Evolutionary conservation across 2,329 filamentous ascomycete genomes (phyloP).

Genomic region (Colletotrichum camelliae): DNA sequence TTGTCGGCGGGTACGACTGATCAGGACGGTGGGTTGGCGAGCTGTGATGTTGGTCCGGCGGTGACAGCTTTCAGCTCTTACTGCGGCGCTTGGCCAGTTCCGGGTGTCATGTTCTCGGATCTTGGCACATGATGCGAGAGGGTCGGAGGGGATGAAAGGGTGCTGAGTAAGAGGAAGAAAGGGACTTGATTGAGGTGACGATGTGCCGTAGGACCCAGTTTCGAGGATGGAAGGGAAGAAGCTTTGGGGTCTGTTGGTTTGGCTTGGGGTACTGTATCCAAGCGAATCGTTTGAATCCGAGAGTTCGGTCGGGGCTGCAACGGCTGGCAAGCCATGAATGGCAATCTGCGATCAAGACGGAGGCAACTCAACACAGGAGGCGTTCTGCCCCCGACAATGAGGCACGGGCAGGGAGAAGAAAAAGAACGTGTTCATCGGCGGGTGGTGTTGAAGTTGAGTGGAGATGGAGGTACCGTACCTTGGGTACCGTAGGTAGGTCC

Average conservation of each 20-base stretch:
- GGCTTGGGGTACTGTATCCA: conserved; percentile 12
- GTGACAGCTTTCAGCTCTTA: conserved; percentile 2
- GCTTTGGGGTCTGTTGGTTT: neutral
- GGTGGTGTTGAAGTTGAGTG: neutral
- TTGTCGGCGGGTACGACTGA: conserved; percentile 17
- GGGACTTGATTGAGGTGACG: neutral
- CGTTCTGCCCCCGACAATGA: conserved; percentile 10
- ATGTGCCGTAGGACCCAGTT: neutral
- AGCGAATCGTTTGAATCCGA: neutral
- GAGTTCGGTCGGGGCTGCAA: conserved; percentile 11
- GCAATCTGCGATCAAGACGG: conserved; percentile 9
- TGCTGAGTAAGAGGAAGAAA: neutral
- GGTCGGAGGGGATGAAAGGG: too few relatives aligned
- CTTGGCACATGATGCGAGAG: neutral
- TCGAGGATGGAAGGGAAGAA: neutral
- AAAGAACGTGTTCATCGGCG: neutral
- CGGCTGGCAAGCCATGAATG: conserved; percentile 17
- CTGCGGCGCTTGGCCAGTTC: conserved; percentile 9
- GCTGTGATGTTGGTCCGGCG: neutral
- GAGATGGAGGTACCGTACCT: neutral
- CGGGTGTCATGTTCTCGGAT: neutral
- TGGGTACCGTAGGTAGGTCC: neutral
- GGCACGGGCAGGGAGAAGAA: conserved; percentile 3
- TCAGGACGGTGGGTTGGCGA: neutral
- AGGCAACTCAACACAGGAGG: conserved; percentile 11